Evolutionary conservation across 2,329 filamentous ascomycete genomes (phyloP), one percentile per base, ranked within the genome.

Genomic region (Calonectria honghensis): DNA sequence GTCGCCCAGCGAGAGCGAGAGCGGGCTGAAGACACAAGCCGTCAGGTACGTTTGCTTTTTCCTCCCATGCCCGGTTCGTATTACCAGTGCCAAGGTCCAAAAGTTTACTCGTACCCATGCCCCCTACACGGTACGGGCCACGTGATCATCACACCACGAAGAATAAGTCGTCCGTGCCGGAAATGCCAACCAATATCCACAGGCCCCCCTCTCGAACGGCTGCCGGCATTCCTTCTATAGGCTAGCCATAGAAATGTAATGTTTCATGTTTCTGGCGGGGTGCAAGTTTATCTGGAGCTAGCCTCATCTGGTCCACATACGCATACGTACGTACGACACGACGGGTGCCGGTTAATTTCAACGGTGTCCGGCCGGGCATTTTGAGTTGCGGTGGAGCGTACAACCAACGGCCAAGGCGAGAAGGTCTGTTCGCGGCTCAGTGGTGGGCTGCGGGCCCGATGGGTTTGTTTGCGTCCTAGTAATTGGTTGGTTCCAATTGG

Each of bases 71-170:
- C 24, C 24, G 2, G 37, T 18, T 63, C 57, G 57, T 63, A 63
- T 63, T 31, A 16, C 24, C 32, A 13, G 57, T 35, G 52, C 16
- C 57, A 27, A 41, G 24, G 57, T 29, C 24, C 57, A 9, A 63
- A 63, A 63, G 35, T 63, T 63, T 41, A 63, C 57, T 37, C 16
- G 6, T 3, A 37, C n/a, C 57, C 57, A 41, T 63, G 35, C 24
- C 57, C 27, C 27, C 24, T 39, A 29, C 57, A 10, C 35, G 24
- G 57, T 63, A 24, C 35, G 57, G 37, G 57, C 57, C 57, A 63
- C 35, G 57, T 39, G 57, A 63, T 39, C 7, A 20, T 63, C 57
- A 63, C n/a, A 39, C 57, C 57, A 63, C 35, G 57, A 63, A 59
- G 31, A 59, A 37, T 35, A 6, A 63, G n/a, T 11, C 35, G n/a